Evolutionary conservation across 2,329 filamentous ascomycete genomes (phyloP), one percentile per base, ranked within the genome.

Genomic region (Blastomyces percursus): DNA sequence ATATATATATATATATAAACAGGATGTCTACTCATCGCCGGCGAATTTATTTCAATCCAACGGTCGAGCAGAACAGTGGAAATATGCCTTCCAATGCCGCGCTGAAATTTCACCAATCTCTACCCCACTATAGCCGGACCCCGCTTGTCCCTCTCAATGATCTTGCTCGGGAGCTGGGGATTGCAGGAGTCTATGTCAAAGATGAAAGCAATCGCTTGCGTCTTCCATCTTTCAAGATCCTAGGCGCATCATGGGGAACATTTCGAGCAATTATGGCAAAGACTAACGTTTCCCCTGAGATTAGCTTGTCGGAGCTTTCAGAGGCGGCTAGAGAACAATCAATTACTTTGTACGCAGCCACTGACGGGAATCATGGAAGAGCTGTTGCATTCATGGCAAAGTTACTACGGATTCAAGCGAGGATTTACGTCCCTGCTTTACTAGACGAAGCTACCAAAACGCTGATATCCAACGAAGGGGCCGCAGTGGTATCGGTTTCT

Each of bases 301-400:
- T 78, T 0, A 70, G 74, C 2, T 68, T 86, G 0, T 73, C 78
- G 0, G 73, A 78, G 0, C 67, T 86, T 1, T 74, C 75, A 2
- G 56, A 66, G 0, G 69, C 70, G 0, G 71, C 77, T 0, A 69
- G 68, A 42, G 62, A 67, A 1, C 68, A 67, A 1, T 67, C 69
- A 0, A 66, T 84, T 24, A 74, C 69, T 0, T 71, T 90, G 0
- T 81, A 86, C 50, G 84, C 88, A 0, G 85, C 86, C 1, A 90
- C 87, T 0, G 88, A 90, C 58, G 90, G 89, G 0, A 93, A 93
- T 66, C 88, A 89, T 78, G 89, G 90, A 0, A 78, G 88, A 1
- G 89, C 90, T 0, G 81, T 91, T 1, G 86, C 88, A 0, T 78
- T 82, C 7, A 90, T 92, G 84, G 86, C 82, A 0, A 76, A 74